phyloP scores from a whole-genome alignment of 2,329 filamentous ascomycete species.

The Arachnomyces sp. region DNA sequence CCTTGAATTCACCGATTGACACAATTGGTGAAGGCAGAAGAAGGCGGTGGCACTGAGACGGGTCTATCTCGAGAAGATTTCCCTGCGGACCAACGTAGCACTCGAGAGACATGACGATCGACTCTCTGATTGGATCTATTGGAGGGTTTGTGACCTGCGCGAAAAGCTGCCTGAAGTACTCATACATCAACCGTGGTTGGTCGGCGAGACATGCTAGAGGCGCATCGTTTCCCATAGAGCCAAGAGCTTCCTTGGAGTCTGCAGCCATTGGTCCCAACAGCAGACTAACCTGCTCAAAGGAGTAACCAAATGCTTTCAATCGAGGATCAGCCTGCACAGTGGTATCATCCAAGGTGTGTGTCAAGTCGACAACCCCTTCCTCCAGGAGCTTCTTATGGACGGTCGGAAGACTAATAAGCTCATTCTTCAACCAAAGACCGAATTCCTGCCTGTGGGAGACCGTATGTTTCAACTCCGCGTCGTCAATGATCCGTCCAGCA shows the following conservation, averaged over 20 bases:
- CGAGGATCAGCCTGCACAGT: conserved; percentile 76
- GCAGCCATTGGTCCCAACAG: conserved; percentile 91
- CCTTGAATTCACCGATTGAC: conserved; percentile 83
- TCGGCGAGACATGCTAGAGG: conserved; percentile 86
- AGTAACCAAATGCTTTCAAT: conserved; percentile 83
- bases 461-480: conserved; percentile 80
- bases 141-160: conserved; percentile 97
- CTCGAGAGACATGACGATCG: conserved; percentile 95
- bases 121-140: conserved; percentile 93
- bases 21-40: conserved; percentile 82
- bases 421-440: conserved; percentile 74
- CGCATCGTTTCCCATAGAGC: conserved; percentile 96
- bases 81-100: conserved; percentile 95
- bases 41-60: conserved; percentile 77
- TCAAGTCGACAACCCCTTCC: conserved; percentile 52
- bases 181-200: conserved; percentile 79
- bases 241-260: conserved; percentile 92
- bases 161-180: conserved; percentile 97
- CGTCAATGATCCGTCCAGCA: conserved; percentile 86
- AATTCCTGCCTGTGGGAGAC: conserved; percentile 86
- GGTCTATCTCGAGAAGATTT: conserved; percentile 87
- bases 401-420: conserved; percentile 72
- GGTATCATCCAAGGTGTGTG: conserved; percentile 57
- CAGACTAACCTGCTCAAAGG: conserved; percentile 87
- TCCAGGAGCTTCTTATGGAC: conserved; percentile 54